Evolutionary conservation across 2,329 filamentous ascomycete species (phyloP), one percentile per base, ranked within the genome.

Genomic region (Daldinia sp.): DNA sequence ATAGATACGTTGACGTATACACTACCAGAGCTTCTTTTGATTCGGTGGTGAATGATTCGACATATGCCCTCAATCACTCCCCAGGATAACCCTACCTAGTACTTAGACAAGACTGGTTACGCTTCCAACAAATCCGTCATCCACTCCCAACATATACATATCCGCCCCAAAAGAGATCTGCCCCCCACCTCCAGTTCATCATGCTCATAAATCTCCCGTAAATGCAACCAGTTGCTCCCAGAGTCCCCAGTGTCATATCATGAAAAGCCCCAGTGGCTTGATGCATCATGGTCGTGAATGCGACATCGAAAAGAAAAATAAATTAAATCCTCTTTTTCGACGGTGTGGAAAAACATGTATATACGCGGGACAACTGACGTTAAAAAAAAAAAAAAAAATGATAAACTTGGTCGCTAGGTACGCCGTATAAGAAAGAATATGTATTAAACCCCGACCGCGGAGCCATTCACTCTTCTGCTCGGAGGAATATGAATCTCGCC

Each of bases 401-500:
- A 13, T 37, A 35, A 48, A 45, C 29, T 64, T 27, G 21, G 41
- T 30, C 43, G 34, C 41, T 25, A n/a, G 34, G 27, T n/a, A 53
- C n/a, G 35, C 39, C 17, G 49, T 32, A 48, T 30, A 19, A 50
- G 21, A 35, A 34, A 8, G 29, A 50, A 50, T 34, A 15, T 50
- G 47, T 30, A 48, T 45, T 19, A 72, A 41, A 66, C 68, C 4
- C 72, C 72, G 17, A 75, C 67, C 7, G 63, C 67, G 25, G 72
- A 64, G 9, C 72, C 71, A 32, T 68, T 69, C 15, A 70, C 59
- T 43, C 68, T 70, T 58, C 68, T 66, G 25, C 60, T 68, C 43
- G 73, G 74, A 0, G 83, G 83, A 5, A 86, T 75, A 51, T 81
- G 75, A 57, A 87, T 87, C 70, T 87, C 85, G 29, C 81, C 82